Evolutionary conservation across 208 protist species (phyloP).

Genomic region (Leishmania tarentolae): DNA sequence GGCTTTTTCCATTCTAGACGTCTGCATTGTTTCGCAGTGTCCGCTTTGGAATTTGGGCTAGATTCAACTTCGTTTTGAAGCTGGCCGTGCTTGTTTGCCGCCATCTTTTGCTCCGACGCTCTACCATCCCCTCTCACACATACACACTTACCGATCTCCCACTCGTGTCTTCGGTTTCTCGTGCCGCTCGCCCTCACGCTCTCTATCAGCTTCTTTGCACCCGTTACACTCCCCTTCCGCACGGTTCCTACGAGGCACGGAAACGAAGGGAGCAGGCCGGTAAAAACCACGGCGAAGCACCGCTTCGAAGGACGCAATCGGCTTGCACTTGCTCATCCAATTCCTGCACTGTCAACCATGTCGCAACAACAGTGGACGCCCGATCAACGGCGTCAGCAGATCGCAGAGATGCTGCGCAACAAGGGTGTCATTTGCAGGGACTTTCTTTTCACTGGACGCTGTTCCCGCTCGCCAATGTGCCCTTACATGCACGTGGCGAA

Average conservation of each 20-base stretch:
- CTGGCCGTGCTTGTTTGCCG: neutral
- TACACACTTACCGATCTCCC: neutral
- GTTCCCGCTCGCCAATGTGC: slow-evolving; percentile 46
- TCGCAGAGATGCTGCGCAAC: slow-evolving; percentile 69
- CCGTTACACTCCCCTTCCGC: neutral
- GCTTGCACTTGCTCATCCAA: neutral
- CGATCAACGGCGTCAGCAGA: slow-evolving; percentile 46
- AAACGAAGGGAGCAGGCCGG: neutral
- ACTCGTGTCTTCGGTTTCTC: slow-evolving; percentile 2
- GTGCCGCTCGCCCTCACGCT: neutral
- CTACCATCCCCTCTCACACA: neutral
- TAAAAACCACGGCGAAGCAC: neutral
- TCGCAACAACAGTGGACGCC: slow-evolving; percentile 20
- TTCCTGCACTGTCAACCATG: neutral
- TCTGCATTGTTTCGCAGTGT: neutral
- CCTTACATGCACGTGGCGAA: slow-evolving; percentile 81
- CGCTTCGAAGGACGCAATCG: neutral
- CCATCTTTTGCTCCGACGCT: no score
- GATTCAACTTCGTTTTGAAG: neutral
- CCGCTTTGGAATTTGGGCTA: neutral
- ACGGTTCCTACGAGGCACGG: neutral
- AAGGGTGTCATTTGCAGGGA: slow-evolving; percentile 74
- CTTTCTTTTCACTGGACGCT: slow-evolving; percentile 43
- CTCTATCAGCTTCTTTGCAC: slow-evolving; percentile 14
- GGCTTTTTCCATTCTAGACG: neutral